These are phyloP conservation scores for Pilobolus umbonatus DNA, from an alignment of 192 early-diverging fungal species.

Conservation along the genomic window DNA sequence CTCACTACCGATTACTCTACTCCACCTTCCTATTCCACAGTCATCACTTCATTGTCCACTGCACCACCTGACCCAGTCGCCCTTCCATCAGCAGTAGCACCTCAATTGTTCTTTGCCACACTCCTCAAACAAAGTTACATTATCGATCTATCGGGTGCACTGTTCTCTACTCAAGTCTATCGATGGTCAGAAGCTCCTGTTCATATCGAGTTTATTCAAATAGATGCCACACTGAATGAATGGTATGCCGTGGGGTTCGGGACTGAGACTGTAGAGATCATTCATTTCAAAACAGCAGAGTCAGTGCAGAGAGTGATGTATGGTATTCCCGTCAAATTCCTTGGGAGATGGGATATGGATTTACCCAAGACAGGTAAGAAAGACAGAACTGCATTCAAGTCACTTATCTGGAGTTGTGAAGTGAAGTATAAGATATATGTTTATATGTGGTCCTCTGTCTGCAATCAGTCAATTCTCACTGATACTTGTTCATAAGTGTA, in stretches of 20 bases:
- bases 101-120: constrained; percentile 34
- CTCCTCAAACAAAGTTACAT: constrained; percentile 26
- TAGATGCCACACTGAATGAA: neutral
- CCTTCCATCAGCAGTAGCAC: constrained; percentile 20
- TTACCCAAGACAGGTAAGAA: neutral
- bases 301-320: constrained; percentile 18
- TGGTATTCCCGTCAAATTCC: constrained; percentile 19
- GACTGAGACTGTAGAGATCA: constrained; percentile 15
- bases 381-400: neutral
- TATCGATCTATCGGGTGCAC: constrained; percentile 23
- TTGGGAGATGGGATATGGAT: constrained; percentile 20
- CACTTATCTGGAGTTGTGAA: constrained; percentile 23
- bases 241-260: constrained; percentile 33
- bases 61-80: constrained; percentile 22
- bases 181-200: constrained; percentile 19
- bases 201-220: constrained; percentile 26
- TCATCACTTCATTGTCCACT: constrained; percentile 13
- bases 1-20: constrained; percentile 29
- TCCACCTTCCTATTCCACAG: constrained; percentile 31
- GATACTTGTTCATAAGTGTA: too few species aligned
- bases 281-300: constrained; percentile 19
- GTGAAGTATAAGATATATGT: constrained; percentile 22
- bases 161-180: constrained; percentile 27
- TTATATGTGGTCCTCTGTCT: too few species aligned
- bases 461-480: too few species aligned